Percentiles rank a stretch among this genome's conserved stretches.
phyloP scores from a whole-genome alignment of 176 grass and related monocot species.

The Bolboschoenus planiculmis region DNA sequence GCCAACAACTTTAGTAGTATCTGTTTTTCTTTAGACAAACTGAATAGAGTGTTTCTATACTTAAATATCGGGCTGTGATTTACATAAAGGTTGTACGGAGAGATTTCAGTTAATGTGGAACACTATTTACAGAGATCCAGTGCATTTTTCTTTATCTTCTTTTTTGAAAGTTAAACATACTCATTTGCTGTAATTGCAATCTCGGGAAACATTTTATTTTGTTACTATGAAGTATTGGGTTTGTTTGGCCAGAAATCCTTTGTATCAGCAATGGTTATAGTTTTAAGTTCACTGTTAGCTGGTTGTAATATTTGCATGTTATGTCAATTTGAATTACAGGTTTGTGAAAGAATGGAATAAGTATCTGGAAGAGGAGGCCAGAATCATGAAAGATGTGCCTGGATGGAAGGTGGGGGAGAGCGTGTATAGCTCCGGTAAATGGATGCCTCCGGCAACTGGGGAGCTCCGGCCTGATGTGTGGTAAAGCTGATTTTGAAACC shows the following conservation, averaged over 20 bases:
- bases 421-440: conserved; percentile 83
- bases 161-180: not conserved
- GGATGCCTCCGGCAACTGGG: conserved; percentile 86
- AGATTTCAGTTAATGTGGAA: not conserved
- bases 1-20: not conserved
- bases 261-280: not conserved
- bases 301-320: not conserved
- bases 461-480: conserved; percentile 92
- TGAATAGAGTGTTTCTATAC: not conserved
- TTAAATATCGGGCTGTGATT: not conserved
- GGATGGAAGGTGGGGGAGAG: conserved; percentile 94
- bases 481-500: conserved; percentile 25
- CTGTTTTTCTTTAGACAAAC: not conserved
- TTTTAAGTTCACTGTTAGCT: not conserved
- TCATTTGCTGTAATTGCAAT: not conserved
- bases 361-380: conserved; percentile 77
- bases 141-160: not conserved
- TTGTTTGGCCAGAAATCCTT: not conserved
- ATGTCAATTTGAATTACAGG: conserved; percentile 21
- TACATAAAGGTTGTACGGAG: not conserved
- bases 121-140: not conserved
- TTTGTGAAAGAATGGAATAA: conserved; percentile 98
- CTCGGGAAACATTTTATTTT: not conserved
- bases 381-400: conserved; percentile 92
- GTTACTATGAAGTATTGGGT: not conserved